Evolutionary conservation across 805 yeast species (phyloP), one percentile per base, ranked within the genome.

Genomic region (Myxozyma sirexii): DNA sequence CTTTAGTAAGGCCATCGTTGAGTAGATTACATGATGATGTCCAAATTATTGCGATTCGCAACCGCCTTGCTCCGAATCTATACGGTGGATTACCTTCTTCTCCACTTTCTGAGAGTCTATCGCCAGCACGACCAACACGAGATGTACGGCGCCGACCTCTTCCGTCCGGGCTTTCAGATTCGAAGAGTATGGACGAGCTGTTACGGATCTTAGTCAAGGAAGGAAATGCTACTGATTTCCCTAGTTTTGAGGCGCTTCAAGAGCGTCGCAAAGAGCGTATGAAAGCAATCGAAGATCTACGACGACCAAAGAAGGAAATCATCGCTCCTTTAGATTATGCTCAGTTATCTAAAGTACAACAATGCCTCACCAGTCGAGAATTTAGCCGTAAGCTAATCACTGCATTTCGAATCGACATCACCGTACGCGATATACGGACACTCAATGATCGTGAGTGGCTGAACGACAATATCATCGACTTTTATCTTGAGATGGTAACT

Each of bases 391-490:
- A 66, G 8, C 68, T 82, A 4, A 54, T 60, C 8, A 47, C 62
- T 13, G 63, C 56, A 7, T 68, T 64, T 55, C 67, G 75, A 42
- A 82, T 92, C 44, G 93, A 88, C 51, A 80, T 92, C 1, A 74
- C 75, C 3, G 80, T 81, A 0, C 75, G 82, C 35, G 99, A 94
- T 71, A 72, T 93, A 56, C 78, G 80, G 46, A 90, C 97, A 0
- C 76, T 94, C 35, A 74, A 80, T 7, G 88, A 86, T 55, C 79
- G 86, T 4, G 75, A 80, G 41, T 94, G 99, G 99, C 79, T 94
- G 31, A 94, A 94, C 71, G 99, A 94, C 73, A 88, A 86, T 45
- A 80, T 94, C 3, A 92, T 94, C 59, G 98, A 94, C 70, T 86
- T 85, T 67, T 93, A 87, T 71, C 77, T 92, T 68, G 77, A 78